These are phyloP conservation scores for Zygoascus biomembranicola DNA, from an alignment of 805 yeast species.

Conservation along the genomic window DNA sequence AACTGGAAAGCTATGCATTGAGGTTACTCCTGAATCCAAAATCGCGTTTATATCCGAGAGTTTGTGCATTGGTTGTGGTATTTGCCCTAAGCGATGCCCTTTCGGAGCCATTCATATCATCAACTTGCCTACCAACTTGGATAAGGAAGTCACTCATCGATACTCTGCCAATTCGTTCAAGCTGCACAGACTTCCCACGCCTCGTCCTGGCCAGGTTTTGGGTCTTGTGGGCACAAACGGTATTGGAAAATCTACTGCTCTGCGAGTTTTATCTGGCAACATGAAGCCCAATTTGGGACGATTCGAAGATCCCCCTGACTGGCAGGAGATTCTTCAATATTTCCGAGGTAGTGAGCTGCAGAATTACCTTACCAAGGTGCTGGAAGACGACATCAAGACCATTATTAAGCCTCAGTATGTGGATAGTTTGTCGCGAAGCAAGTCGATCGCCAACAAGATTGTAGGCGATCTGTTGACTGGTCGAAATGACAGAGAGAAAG, in stretches of 20 bases:
- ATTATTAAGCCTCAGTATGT: conserved; percentile 98
- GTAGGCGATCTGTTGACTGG: conserved; percentile 78
- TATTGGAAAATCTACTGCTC: conserved; percentile 97
- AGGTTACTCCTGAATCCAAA: conserved; percentile 82
- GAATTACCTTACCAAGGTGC: conserved; percentile 86
- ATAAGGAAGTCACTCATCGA: conserved; percentile 88
- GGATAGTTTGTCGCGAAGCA: conserved; percentile 94
- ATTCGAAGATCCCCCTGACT: conserved; percentile 93
- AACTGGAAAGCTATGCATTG: conserved; percentile 96
- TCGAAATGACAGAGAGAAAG: conserved; percentile 64
- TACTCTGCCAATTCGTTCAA: conserved; percentile 97
- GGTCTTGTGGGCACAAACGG: conserved; percentile 99
- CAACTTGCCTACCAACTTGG: conserved; percentile 93
- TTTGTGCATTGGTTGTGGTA: conserved; percentile 98
- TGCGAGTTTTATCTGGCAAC: conserved; percentile 94
- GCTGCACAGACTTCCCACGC: conserved; percentile 93
- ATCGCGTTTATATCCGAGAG: conserved; percentile 92
- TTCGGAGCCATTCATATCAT: conserved; percentile 95
- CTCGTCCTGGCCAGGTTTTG: conserved; percentile 97
- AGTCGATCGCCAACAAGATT: conserved; percentile 74
- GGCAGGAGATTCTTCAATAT: conserved; percentile 86
- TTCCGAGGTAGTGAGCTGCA: conserved; percentile 98
- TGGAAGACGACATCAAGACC: conserved; percentile 93
- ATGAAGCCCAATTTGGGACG: conserved; percentile 94
- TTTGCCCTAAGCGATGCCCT: conserved; percentile 97